Evolutionary conservation across 495 filamentous ascomycete genomes (phyloP).

Genomic region (Aspergillus ostianus): DNA sequence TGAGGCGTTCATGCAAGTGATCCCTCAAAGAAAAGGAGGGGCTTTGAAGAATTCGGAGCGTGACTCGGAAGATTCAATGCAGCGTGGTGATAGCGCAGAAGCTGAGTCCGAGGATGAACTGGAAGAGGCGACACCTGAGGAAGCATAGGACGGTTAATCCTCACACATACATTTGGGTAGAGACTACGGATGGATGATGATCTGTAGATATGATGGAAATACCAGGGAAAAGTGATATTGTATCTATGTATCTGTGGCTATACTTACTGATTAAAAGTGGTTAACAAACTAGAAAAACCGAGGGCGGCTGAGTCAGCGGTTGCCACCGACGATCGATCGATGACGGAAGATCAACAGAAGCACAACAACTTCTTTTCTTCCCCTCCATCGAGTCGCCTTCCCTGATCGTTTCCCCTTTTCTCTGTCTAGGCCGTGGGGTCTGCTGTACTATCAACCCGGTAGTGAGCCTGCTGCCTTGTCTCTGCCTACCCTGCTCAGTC

Average conservation of each 20-base stretch:
- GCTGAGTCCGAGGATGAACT: conserved; percentile 30
- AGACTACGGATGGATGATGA: too few relatives aligned
- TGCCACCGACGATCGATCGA: conserved; percentile 20
- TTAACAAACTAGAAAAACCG: neutral
- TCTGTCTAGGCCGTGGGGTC: conserved; percentile 5
- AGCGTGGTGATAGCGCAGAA: conserved; percentile 16
- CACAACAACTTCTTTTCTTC: conserved; percentile 21
- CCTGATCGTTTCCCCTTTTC: conserved; percentile 9
- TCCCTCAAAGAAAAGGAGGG: conserved; percentile 83
- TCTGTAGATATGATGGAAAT: neutral
- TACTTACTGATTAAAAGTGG: too few relatives aligned
- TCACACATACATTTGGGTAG: neutral
- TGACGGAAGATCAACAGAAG: conserved; percentile 20
- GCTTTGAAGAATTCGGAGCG: conserved; percentile 38
- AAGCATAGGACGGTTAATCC: conserved; percentile 9
- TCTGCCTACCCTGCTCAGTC: conserved; percentile 1
- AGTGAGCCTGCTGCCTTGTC: neutral
- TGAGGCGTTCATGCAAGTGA: conserved; percentile 77
- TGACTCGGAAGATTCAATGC: conserved; percentile 10
- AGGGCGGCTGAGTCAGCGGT: conserved; percentile 1
- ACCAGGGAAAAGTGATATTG: neutral
- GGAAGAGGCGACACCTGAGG: conserved; percentile 2
- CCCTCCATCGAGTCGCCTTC: conserved; percentile 17
- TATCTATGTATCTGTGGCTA: too few relatives aligned
- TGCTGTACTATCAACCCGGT: conserved; percentile 1